A percentile compares a stretch with the other conserved stretches of the same genome.
phyloP scores from a whole-genome alignment of 176 grass and related monocot species.

The Avena insularis region DNA sequence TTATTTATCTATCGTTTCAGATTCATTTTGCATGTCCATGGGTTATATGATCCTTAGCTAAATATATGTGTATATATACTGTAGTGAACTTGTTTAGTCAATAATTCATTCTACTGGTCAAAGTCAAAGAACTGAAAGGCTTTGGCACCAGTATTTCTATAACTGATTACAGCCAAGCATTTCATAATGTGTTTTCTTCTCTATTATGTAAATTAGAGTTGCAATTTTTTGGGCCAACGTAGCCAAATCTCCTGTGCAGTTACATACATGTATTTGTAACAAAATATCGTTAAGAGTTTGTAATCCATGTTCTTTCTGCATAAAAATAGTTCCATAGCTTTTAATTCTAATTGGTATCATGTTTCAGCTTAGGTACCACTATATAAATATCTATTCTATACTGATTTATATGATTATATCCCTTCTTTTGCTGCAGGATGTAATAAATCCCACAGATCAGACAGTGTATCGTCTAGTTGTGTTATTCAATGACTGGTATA shows the following conservation, averaged over 20 bases:
- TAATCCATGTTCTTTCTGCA: not conserved
- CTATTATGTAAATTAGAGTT: constrained; percentile 8
- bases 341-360: constrained; percentile 12
- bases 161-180: constrained; percentile 9
- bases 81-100: not conserved
- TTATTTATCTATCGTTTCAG: not conserved
- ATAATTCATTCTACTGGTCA: not conserved
- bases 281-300: not conserved
- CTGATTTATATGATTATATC: not conserved
- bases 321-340: not conserved
- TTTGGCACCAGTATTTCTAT: constrained; percentile 1
- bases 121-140: constrained; percentile 4
- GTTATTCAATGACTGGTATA: constrained; percentile 31
- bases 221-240: not conserved
- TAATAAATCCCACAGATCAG: not conserved
- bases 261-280: constrained; percentile 5
- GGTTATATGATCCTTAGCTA: constrained; percentile 13
- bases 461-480: not conserved
- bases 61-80: not conserved
- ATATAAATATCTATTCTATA: not conserved
- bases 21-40: not conserved
- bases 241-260: constrained; percentile 7
- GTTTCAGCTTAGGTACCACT: not conserved
- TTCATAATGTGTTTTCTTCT: not conserved
- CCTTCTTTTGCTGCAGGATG: not conserved